Evolutionary conservation across 2,329 filamentous ascomycete genomes (phyloP), one percentile per base, ranked within the genome.

Genomic region (Diaporthe ampelina): DNA sequence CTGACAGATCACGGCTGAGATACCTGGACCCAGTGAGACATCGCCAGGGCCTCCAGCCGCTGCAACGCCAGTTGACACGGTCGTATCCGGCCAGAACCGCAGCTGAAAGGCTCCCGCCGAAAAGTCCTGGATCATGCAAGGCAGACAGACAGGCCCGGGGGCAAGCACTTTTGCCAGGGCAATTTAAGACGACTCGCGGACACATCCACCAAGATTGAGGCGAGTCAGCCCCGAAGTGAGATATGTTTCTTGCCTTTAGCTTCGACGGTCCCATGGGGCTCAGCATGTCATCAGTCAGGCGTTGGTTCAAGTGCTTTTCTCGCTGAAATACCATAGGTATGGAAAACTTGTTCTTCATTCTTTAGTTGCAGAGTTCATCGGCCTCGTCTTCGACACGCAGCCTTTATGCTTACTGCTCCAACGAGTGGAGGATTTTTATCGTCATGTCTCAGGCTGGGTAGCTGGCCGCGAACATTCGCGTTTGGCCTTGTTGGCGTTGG

Each of bases 1-100:
- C 61, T 67, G 61, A 26, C 45, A 67, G 52, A 37, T 29, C 32
- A 67, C 21, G 29, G 7, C 32, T 67, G 63, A 67, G 45, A 67
- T 29, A 40, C 13, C 37, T 32, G 29, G 29, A 10, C 24, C 61
- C 59, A 67, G 43, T 67, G 29, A 50, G 61, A 50, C 61, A 67
- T 29, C 29, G 43, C 24, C 43, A 50, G 35, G 35, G 57, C 57
- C n/a, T 40, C 17, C 35, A 7, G 24, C 13, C 13, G 17, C 19
- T 67, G 63, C 63, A 37, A 37, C 63, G 24, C 26, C 40, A 15
- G 17, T 29, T 13, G 40, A 48, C 43, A 37, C 29, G 13, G 43
- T 65, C 29, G 29, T 11, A 52, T 52, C 50, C 29, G 61, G 43
- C 61, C 29, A 50, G 43, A 9, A 45, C 15, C 29, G 9, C 29